phyloP scores from a whole-genome alignment of 306 rosid species.

The Leucaena leucocephala region DNA sequence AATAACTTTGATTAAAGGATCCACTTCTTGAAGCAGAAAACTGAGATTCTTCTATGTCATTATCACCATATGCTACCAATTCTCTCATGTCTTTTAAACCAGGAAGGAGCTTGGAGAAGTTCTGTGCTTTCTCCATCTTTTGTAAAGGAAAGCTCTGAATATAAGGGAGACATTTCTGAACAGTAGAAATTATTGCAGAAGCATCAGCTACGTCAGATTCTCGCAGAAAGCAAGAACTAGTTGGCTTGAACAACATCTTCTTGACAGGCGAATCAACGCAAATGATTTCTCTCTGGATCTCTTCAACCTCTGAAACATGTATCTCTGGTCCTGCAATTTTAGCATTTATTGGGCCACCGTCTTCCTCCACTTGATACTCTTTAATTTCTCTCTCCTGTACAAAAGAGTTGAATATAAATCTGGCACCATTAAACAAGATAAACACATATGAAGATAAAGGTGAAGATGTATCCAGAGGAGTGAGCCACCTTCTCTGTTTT shows the following conservation, averaged over 20 bases:
- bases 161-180: conserved; percentile 44
- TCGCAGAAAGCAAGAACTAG: conserved; percentile 27
- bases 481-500: neutral
- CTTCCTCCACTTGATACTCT: conserved; percentile 36
- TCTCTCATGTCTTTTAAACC: conserved; percentile 28
- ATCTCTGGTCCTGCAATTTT: conserved; percentile 37
- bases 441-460: neutral
- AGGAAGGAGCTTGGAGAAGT: conserved; percentile 22
- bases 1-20: conserved; percentile 30
- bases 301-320: conserved; percentile 39
- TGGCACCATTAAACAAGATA: neutral
- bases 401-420: conserved; percentile 4
- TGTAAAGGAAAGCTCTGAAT: conserved; percentile 33
- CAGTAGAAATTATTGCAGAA: conserved; percentile 37
- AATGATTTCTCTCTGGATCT: conserved; percentile 32
- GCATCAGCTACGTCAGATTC: conserved; percentile 23
- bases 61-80: conserved; percentile 36
- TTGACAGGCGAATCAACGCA: conserved; percentile 33
- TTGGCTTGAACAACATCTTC: conserved; percentile 6
- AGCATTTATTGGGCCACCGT: conserved; percentile 35
- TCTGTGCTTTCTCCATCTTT: conserved; percentile 16
- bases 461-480: neutral
- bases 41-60: conserved; percentile 54
- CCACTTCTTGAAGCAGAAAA: conserved; percentile 42
- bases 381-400: conserved; percentile 46